A percentile compares a stretch with the other conserved stretches of the same genome.
Evolutionary conservation across 495 filamentous ascomycete species (phyloP).

Genomic region (Cetradonia linearis): DNA sequence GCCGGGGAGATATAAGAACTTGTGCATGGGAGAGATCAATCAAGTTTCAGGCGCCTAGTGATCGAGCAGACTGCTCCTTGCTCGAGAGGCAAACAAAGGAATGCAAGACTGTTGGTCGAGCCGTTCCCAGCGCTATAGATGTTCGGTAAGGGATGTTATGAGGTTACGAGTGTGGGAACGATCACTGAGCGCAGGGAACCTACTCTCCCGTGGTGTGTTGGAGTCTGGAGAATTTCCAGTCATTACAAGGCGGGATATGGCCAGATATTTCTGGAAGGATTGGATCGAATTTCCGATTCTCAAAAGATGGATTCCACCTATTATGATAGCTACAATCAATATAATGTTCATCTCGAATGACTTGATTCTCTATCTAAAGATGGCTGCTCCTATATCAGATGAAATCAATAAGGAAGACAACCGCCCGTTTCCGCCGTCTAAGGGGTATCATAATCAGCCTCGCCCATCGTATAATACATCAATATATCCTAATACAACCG

Average conservation of each 20-base stretch:
- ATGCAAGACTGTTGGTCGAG: neutral
- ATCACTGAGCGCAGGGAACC: neutral
- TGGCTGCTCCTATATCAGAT: neutral
- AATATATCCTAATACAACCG: neutral
- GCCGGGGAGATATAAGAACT: constrained; percentile 22
- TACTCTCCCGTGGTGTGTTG: neutral
- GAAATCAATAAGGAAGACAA: neutral
- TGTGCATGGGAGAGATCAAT: neutral
- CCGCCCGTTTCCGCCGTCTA: neutral
- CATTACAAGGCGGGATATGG: neutral
- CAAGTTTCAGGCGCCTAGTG: neutral
- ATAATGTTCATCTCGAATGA: neutral
- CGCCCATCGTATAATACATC: neutral
- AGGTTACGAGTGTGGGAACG: neutral
- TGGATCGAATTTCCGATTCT: neutral
- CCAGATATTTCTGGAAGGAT: neutral
- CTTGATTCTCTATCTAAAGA: neutral
- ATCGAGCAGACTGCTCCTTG: neutral
- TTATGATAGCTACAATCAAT: neutral
- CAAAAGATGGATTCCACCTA: neutral
- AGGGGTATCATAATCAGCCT: neutral
- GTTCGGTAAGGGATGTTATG: neutral
- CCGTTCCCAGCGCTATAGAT: neutral
- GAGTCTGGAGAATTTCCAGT: neutral
- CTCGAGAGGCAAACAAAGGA: neutral